These are phyloP conservation scores for Lindgomyces ingoldianus DNA, from an alignment of 495 filamentous ascomycete species.

Conservation along the genomic window DNA sequence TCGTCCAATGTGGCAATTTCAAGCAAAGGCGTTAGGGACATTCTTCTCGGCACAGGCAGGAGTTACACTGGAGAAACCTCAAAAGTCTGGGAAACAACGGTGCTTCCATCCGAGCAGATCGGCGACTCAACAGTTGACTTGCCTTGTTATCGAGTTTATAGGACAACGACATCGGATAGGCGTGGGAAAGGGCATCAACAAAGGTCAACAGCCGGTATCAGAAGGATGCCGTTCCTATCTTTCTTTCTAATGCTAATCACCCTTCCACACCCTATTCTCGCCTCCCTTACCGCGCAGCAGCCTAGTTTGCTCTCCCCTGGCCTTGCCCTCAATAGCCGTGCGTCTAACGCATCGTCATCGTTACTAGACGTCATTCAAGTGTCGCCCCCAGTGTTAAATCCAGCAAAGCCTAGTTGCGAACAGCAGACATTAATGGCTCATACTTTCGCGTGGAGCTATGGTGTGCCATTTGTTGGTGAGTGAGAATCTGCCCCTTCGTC, in stretches of 20 bases:
- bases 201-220: slow-evolving; percentile 5
- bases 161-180: not conserved
- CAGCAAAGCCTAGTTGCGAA: slow-evolving; percentile 30
- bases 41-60: not conserved
- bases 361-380: slow-evolving; percentile 42
- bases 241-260: slow-evolving; percentile 37
- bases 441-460: slow-evolving; percentile 76
- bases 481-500: not conserved
- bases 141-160: not conserved
- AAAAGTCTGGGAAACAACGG: not conserved
- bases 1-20: not conserved
- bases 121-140: not conserved
- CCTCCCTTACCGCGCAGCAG: slow-evolving; percentile 12
- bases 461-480: slow-evolving; percentile 67
- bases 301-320: slow-evolving; percentile 7
- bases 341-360: slow-evolving; percentile 20
- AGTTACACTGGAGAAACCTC: not conserved
- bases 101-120: not conserved
- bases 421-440: slow-evolving; percentile 66
- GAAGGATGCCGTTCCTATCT: slow-evolving; percentile 22
- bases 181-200: not conserved
- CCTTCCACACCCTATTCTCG: slow-evolving; percentile 16
- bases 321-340: slow-evolving; percentile 22
- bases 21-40: not conserved
- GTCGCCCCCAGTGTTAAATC: slow-evolving; percentile 40